Conservation (phyloP, 208 protist species). For the Acanthamoeba lenticulata region DNA sequence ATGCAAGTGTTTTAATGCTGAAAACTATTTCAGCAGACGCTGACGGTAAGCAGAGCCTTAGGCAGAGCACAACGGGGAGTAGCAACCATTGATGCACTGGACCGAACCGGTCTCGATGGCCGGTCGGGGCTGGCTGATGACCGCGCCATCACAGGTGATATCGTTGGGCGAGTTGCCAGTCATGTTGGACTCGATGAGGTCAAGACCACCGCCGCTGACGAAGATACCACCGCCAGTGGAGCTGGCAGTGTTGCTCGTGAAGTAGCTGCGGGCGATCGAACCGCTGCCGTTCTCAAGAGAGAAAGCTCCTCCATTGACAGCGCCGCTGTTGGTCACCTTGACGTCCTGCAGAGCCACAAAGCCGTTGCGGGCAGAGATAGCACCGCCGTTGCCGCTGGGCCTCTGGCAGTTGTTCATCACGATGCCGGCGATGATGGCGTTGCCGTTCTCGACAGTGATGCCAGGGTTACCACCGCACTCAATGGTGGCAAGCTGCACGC, state of each 20-base stretch:
- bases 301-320: not conserved
- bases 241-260: not conserved
- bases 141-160: not conserved
- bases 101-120: not conserved
- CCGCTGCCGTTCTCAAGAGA: not conserved
- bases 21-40: no score
- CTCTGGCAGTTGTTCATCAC: not conserved
- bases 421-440: not conserved
- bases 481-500: not conserved
- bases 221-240: not conserved
- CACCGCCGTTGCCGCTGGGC: not conserved
- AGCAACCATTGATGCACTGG: not conserved
- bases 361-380: not conserved
- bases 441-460: not conserved
- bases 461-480: not conserved
- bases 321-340: not conserved
- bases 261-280: not conserved
- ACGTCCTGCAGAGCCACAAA: not conserved
- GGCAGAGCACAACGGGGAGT: not conserved
- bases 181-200: slow-evolving; percentile 1
- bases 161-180: not conserved
- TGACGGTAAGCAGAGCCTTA: not conserved
- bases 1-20: not conserved
- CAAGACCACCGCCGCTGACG: not conserved
- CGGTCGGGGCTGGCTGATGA: not conserved